These are phyloP conservation scores for Didymella lethalis DNA, from an alignment of 2,329 filamentous ascomycete species.

Conservation along the genomic window DNA sequence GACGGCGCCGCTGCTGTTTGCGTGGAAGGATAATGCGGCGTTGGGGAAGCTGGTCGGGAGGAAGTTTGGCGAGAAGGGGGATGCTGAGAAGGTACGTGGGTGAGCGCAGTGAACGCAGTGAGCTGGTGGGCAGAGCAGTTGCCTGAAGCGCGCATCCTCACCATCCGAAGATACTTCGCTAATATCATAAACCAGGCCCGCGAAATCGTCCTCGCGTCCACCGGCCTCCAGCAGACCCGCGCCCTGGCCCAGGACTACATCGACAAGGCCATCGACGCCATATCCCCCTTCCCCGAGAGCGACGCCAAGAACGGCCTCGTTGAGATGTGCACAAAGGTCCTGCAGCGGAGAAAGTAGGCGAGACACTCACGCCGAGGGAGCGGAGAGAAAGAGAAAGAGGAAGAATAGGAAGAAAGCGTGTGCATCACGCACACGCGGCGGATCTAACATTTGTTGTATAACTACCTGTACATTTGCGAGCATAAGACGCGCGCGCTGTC, in stretches of 20 bases:
- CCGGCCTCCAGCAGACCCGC: conserved; percentile 91
- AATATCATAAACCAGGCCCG: conserved; percentile 71
- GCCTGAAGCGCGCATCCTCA: no score
- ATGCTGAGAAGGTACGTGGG: conserved; percentile 77
- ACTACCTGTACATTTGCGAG: conserved; percentile 20
- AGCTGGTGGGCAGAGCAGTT: background rate
- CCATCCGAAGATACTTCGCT: background rate
- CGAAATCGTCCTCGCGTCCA: conserved; percentile 80
- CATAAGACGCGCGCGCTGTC: conserved; percentile 5
- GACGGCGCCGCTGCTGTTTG: conserved; percentile 92
- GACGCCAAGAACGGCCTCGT: conserved; percentile 91
- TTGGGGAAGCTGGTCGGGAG: conserved; percentile 88
- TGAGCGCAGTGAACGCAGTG: background rate
- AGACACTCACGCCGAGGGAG: background rate
- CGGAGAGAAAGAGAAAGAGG: background rate
- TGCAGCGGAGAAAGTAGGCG: conserved; percentile 80
- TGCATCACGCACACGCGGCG: background rate
- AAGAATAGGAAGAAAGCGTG: background rate
- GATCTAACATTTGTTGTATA: conserved; percentile 3
- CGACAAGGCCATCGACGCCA: conserved; percentile 85
- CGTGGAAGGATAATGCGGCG: conserved; percentile 88
- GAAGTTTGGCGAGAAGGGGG: conserved; percentile 84
- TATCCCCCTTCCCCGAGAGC: conserved; percentile 85
- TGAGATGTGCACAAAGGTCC: conserved; percentile 92
- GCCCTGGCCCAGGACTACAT: conserved; percentile 90